Percentiles rank a stretch among this genome's conserved stretches.
phyloP scores from a whole-genome alignment of 345 rosid genomes.

The Conringia planisiliqua region DNA sequence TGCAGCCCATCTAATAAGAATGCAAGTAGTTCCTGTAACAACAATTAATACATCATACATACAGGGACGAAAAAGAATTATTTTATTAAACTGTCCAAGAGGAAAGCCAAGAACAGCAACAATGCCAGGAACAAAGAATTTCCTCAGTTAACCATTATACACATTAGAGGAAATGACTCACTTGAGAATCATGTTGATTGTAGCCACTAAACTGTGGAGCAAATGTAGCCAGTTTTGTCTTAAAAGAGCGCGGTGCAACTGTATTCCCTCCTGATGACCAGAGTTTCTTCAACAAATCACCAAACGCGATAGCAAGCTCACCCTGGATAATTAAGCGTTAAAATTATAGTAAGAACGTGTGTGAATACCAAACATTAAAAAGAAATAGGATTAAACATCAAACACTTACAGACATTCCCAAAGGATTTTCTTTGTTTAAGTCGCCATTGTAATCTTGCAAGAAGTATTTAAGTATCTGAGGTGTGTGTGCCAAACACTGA shows the following conservation, averaged over 20 bases:
- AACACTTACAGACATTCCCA: constrained; percentile 88
- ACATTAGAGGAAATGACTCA: constrained; percentile 32
- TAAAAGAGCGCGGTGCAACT: constrained; percentile 80
- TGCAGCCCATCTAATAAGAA: constrained; percentile 93
- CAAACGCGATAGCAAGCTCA: constrained; percentile 94
- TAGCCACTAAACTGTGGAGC: constrained; percentile 99
- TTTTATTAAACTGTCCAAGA: neutral
- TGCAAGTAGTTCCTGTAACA: constrained; percentile 78
- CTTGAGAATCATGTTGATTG: constrained; percentile 99
- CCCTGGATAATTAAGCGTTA: constrained; percentile 54
- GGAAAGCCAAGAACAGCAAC: neutral
- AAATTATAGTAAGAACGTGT: constrained; percentile 2
- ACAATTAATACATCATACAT: constrained; percentile 2
- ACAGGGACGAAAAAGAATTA: neutral
- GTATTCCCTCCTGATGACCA: constrained; percentile 85
- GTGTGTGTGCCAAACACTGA: constrained; percentile 93
- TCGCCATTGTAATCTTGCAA: constrained; percentile 79
- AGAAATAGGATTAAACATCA: constrained; percentile 2
- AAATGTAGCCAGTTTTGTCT: constrained; percentile 88
- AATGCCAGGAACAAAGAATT: neutral
- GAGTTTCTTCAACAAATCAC: constrained; percentile 76
- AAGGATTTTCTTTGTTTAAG: constrained; percentile 77
- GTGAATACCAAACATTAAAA: constrained; percentile 6
- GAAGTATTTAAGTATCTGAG: constrained; percentile 80
- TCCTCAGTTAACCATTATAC: neutral